Evolutionary conservation across 2,329 filamentous ascomycete species (phyloP), one percentile per base, ranked within the genome.

Genomic region (Penicillium sp.): DNA sequence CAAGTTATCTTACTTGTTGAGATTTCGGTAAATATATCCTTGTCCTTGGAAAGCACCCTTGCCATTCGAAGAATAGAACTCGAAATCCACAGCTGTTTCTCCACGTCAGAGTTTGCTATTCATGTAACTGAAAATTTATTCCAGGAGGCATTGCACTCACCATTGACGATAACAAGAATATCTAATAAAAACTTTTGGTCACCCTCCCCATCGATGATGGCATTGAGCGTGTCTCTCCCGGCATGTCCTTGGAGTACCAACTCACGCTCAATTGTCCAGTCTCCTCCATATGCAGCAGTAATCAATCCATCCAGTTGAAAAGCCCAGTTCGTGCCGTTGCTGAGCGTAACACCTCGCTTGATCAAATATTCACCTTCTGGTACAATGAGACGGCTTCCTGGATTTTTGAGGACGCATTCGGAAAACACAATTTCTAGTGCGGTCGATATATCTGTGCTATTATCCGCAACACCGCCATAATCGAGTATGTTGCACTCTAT

Each of bases 1-100:
- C 3, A 22, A 22, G 22, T 22, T 22, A 3, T 4, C 22, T 51
- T 61, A 71, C 64, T 72, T 71, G 11, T 64, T 61, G 0, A 67
- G 59, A 9, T 67, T 63, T 37, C 71, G 60, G 33, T 67, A 67
- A 7, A 73, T 59, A 47, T 73, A 74, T 5, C 71, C 71, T 56
- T 74, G 71, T 8, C 71, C 71, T 35, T 74, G 67, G 47, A 74
- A 66, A 4, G 70, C 71, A 10, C 71, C 70, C 1, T 62, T 59
- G 5, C 67, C 66, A 43, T 68, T 74, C n/a, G 59, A 64, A 0
- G 71, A 73, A 50, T 68, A 74, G 25, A 73, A 69, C 50, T 73
- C 70, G 38, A 74, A 67, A 52, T 73, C 71, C 14, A 66, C 63
- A 35, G 67, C 68, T 69, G 9, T 16, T 26, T 22, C 22, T 22